Evolutionary conservation across 2,329 filamentous ascomycete genomes (phyloP), one percentile per base, ranked within the genome.

Genomic region (Aspergillus brasiliensis): DNA sequence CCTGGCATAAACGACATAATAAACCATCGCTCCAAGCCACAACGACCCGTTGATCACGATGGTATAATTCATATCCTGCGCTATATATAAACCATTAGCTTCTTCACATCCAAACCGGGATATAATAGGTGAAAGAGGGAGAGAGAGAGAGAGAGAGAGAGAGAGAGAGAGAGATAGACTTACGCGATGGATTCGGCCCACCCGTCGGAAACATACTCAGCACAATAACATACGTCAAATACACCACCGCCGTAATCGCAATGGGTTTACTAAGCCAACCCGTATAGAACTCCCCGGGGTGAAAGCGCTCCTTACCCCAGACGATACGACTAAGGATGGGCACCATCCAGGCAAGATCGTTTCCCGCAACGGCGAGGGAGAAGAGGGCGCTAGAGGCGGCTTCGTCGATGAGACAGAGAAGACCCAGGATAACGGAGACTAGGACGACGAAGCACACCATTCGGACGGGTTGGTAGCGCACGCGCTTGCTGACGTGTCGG

Each of bases 41-140:
- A 87, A 80, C 1, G 80, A 78, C 53, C 77, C 77, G 63, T 86
- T 86, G 60, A 88, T 84, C 5, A 87, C 84, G 4, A 86, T 79
- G 0, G 85, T 86, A 68, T 87, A 87, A 63, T 87, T 88, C 85
- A 87, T 87, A 37, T 71, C 72, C 53, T 80, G 65, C 0, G 78
- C 75, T 78, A 57, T 10, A 53, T 77, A 57, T 6, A 51, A 25
- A 25, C n/a, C 49, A 31, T 52, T 11, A 58, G 34, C 11, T 13
- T 8, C 25, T 42, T n/a, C 5, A 0, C 8, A 13, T 10, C 19
- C 10, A 13, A 31, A 28, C 2, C 6, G 48, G 11, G 5, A 3
- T 3, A 1, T 10, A 31, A 1, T 10, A n/a, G n/a, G n/a, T n/a
- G 17, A 46, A 44, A 58, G n/a, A 28, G 13, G 53, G 38, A 8